Conservation (phyloP, 192 early-diverging fungal genomes). For the Backusella circina region DNA sequence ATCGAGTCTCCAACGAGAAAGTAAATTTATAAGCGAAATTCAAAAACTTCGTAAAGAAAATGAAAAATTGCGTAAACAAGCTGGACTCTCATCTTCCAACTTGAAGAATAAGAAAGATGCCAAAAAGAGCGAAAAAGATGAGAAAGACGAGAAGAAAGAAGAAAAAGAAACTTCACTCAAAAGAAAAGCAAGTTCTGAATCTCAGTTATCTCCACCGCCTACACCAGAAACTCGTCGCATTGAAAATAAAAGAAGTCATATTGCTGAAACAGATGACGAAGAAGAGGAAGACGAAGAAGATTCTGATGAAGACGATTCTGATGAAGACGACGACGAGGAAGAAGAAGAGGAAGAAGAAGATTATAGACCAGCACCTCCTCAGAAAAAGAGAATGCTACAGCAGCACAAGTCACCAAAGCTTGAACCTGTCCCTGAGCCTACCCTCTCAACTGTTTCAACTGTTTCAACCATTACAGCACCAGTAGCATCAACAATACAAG, state of each 20-base stretch:
- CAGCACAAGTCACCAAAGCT: background rate
- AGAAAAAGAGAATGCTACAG: constrained; percentile 3
- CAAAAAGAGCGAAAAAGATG: background rate
- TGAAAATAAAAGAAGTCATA: background rate
- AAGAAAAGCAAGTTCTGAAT: constrained; percentile 7
- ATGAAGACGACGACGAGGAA: background rate
- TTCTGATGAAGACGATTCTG: background rate
- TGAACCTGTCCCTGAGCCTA: background rate
- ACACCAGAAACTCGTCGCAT: constrained; percentile 1
- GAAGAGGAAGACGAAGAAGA: background rate
- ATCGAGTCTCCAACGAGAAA: constrained; percentile 14
- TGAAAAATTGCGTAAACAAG: constrained; percentile 22
- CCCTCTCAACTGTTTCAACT: background rate
- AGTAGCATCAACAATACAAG: background rate
- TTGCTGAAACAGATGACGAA: background rate
- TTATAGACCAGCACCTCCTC: background rate
- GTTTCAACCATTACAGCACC: background rate
- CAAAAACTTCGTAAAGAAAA: constrained; percentile 22
- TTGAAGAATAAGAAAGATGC: background rate
- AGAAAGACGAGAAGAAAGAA: background rate
- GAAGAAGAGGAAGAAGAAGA: background rate
- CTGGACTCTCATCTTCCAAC: background rate
- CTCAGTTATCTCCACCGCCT: constrained; percentile 12
- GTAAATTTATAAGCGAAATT: constrained; percentile 16
- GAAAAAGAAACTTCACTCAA: background rate